These are phyloP conservation scores for Aspergillus jensenii DNA, from an alignment of 2,329 filamentous ascomycete species.

Conservation along the genomic window DNA sequence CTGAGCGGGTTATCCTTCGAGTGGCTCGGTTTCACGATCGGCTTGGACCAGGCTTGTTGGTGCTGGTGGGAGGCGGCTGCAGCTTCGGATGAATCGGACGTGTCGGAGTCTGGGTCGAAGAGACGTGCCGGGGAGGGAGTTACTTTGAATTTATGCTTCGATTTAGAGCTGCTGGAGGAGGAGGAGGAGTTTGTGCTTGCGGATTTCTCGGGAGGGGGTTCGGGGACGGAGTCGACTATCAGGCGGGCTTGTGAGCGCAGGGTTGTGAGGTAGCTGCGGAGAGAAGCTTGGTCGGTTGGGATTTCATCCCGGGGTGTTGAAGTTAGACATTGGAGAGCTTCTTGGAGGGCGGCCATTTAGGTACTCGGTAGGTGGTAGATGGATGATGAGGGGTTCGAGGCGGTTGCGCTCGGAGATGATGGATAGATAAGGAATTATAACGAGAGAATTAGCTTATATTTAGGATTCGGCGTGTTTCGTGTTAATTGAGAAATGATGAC, in stretches of 20 bases:
- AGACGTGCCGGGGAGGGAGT: constrained; percentile 53
- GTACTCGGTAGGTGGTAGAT: background rate
- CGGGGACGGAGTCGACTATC: constrained; percentile 75
- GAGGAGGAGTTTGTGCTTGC: background rate
- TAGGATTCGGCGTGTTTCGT: no score
- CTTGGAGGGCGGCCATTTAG: constrained; percentile 58
- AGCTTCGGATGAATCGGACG: constrained; percentile 33
- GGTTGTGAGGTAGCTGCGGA: constrained; percentile 55
- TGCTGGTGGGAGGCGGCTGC: constrained; percentile 51
- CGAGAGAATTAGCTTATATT: no score
- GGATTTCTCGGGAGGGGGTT: constrained; percentile 35
- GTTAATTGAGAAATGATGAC: no score
- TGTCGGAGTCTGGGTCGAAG: no score
- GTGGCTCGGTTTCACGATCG: constrained; percentile 57
- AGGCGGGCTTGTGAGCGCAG: constrained; percentile 68
- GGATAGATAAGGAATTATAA: no score
- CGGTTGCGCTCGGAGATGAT: background rate
- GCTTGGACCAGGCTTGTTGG: constrained; percentile 83
- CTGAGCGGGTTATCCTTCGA: constrained; percentile 72
- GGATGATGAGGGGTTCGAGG: background rate
- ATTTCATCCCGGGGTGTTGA: constrained; percentile 56
- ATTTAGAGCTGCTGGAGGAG: background rate
- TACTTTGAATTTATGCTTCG: constrained; percentile 25
- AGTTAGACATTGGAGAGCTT: constrained; percentile 58
- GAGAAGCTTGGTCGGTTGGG: constrained; percentile 46